Evolutionary conservation across 805 yeast species (phyloP), one percentile per base, ranked within the genome.

Genomic region (Starmerella powellii): DNA sequence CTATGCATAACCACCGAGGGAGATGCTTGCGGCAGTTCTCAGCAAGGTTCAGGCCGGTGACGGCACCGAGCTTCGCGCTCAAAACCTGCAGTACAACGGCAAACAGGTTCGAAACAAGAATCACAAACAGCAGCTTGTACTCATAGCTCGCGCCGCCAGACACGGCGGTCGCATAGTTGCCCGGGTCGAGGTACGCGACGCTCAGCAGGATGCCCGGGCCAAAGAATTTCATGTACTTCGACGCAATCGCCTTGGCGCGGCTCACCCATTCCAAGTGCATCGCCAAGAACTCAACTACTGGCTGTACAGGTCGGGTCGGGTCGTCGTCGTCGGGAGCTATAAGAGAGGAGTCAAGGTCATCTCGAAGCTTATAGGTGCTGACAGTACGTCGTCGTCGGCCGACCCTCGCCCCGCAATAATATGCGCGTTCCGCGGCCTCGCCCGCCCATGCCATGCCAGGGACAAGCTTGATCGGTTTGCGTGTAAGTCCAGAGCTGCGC

Each of bases 111-210:
- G 94, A 79, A 44, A 85, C 55, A 39, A 85, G 66, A 3, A 85
- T 71, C 24, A 80, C 70, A 59, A 83, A 81, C 38, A 86, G 66
- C 40, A 85, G 71, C 44, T 79, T 72, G 60, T 78, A 86, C 56
- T 76, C 73, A 54, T 77, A 81, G 42, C 75, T 70, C 2, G 94
- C 87, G 39, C 95, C 96, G 1, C 94, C 84, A 13, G 83, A 72
- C 1, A 86, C 94, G 13, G 91, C 85, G 0, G 95, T 82, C 34
- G 93, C 75, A 62, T 84, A 86, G 61, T 86, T 86, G 33, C 96
- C 96, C 1, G 95, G 95, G 58, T 86, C 96, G 70, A 86, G 81
- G 56, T 86, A 87, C 2, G 94, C 91, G 41, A 87, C 94, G 24
- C 86, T 72, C 19, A 86, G 85, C 74, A 85, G 71, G 31, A 86